A percentile compares a stretch with the other conserved stretches of the same genome.
These are phyloP conservation scores for Leishmania braziliensis DNA, from an alignment of 208 protist genomes.

Conservation along the genomic window DNA sequence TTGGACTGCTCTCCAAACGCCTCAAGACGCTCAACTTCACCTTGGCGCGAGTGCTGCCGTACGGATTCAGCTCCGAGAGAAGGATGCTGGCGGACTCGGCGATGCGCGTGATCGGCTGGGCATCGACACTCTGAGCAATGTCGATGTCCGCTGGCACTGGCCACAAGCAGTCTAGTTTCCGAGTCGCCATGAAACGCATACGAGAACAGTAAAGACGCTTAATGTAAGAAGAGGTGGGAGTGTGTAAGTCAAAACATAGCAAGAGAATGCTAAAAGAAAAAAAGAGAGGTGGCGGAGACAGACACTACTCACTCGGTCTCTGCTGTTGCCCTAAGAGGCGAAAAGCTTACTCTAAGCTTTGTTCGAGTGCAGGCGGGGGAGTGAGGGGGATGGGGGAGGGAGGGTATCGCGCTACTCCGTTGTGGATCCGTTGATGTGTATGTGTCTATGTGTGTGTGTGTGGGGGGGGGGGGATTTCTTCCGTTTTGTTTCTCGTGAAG, in stretches of 20 bases:
- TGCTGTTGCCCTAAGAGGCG: not conserved
- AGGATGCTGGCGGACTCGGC: conserved; percentile 83
- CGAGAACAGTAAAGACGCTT: conserved; percentile 14
- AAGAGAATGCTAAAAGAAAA: not conserved
- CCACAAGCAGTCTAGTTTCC: conserved; percentile 49
- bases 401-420: not conserved
- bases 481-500: not conserved
- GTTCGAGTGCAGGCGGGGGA: not conserved
- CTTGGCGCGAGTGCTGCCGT: conserved; percentile 93
- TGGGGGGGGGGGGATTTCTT: not conserved
- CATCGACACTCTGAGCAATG: conserved; percentile 90
- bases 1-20: conserved; percentile 66
- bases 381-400: not conserved
- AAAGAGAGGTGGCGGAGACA: not conserved
- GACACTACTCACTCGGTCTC: not conserved
- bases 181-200: conserved; percentile 49
- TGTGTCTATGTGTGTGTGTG: conserved; percentile 3
- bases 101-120: conserved; percentile 77
- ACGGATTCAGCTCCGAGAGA: conserved; percentile 90
- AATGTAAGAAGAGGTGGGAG: conserved; percentile 10
- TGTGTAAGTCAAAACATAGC: not conserved
- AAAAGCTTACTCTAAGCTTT: not conserved
- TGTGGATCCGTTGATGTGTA: not conserved
- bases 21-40: conserved; percentile 88
- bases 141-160: conserved; percentile 95